Evolutionary conservation across 371 early-diverging fungal genomes (phyloP).

Genomic region (Mycotypha africana): DNA sequence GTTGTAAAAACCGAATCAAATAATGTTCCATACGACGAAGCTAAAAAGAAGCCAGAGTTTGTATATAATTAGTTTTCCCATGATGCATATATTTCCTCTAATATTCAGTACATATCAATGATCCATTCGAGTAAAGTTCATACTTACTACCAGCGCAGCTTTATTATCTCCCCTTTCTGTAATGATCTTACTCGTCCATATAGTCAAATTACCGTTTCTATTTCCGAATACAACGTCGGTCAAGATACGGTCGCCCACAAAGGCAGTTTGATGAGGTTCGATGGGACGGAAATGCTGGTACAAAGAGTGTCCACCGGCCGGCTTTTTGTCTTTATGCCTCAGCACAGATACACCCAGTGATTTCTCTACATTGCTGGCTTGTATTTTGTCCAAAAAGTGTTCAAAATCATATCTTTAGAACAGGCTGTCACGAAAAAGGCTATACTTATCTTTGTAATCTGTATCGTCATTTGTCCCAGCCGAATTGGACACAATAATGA

Average conservation of each 20-base stretch:
- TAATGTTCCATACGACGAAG: conserved; percentile 48
- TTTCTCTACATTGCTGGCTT: conserved; percentile 42
- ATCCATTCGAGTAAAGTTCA: too few species aligned
- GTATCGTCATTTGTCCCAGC: conserved; percentile 84
- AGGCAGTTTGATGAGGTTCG: conserved; percentile 48
- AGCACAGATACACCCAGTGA: conserved; percentile 53
- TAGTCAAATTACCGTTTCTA: conserved; percentile 63
- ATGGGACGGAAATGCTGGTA: conserved; percentile 17
- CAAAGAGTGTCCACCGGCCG: conserved; percentile 66
- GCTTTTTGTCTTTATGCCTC: conserved; percentile 71
- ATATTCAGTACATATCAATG: neutral
- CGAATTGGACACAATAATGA: conserved; percentile 90
- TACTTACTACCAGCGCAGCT: conserved; percentile 56
- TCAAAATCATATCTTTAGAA: neutral
- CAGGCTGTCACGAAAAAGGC: too few species aligned
- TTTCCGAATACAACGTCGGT: conserved; percentile 91
- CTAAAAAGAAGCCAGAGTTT: conserved; percentile 18
- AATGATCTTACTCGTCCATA: conserved; percentile 68
- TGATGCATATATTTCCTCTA: neutral
- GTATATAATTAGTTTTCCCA: neutral
- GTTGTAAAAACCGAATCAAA: conserved; percentile 28
- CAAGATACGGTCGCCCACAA: conserved; percentile 86
- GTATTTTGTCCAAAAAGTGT: conserved; percentile 10
- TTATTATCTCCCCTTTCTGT: conserved; percentile 76
- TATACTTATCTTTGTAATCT: conserved; percentile 45